phyloP scores from a whole-genome alignment of 1,284 basidiomycete species.

The Moesziomyces sp. region DNA sequence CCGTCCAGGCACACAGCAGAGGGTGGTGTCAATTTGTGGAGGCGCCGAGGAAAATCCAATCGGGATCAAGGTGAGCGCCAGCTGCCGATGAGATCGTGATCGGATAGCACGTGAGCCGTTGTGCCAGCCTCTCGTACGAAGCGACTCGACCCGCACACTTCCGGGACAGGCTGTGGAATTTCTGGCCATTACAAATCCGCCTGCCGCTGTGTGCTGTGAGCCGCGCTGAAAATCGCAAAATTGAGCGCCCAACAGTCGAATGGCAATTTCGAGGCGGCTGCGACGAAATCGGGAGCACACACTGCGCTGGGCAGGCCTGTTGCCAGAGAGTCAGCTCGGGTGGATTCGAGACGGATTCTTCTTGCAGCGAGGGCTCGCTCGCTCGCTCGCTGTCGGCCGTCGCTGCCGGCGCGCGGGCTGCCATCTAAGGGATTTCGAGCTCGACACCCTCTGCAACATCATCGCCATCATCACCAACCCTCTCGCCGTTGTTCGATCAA shows the following conservation, averaged over 20 bases:
- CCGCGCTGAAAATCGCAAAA: conserved; percentile 1
- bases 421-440: no score
- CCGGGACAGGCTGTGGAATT: conserved; percentile 12
- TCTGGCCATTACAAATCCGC: conserved; percentile 29
- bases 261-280: no score
- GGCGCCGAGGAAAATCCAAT: neutral
- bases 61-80: no score
- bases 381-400: no score
- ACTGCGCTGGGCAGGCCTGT: no score
- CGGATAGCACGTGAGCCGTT: conserved; percentile 3
- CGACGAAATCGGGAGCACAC: no score
- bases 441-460: conserved; percentile 5
- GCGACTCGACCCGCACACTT: conserved; percentile 16
- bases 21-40: neutral
- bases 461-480: conserved; percentile 1
- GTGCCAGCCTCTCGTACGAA: conserved; percentile 15
- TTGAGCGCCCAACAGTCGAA: neutral
- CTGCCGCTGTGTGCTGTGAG: neutral
- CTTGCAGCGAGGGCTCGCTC: no score
- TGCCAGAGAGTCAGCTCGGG: no score
- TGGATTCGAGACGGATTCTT: no score
- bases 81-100: conserved; percentile 17
- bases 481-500: conserved; percentile 8
- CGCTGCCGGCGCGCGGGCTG: no score
- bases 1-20: no score